Percentiles rank a stretch among this genome's conserved stretches.
Conservation (phyloP, 805 yeast genomes). For the Wickerhamomyces pijperi region DNA sequence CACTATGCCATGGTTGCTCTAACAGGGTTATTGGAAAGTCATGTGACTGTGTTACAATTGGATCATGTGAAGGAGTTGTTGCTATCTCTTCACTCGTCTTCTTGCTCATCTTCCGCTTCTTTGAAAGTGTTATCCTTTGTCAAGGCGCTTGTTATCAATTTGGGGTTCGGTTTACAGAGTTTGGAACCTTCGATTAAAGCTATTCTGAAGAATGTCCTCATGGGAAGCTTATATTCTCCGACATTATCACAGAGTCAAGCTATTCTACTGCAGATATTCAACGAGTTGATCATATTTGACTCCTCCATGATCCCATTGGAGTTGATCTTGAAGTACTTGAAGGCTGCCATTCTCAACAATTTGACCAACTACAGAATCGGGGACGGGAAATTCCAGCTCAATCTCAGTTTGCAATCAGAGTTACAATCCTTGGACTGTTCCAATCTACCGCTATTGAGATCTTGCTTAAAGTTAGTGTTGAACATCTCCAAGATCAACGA, state of each 20-base stretch:
- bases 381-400: constrained; percentile 11
- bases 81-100: no score
- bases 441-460: constrained; percentile 15
- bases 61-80: constrained; percentile 33
- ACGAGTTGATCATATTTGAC: neutral
- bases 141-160: constrained; percentile 21
- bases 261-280: constrained; percentile 33
- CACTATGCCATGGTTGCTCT: constrained; percentile 58
- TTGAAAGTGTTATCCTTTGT: constrained; percentile 29
- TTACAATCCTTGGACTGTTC: neutral
- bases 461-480: constrained; percentile 44
- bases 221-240: neutral
- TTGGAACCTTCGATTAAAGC: neutral
- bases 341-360: neutral
- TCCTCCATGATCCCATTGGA: neutral
- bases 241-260: constrained; percentile 3
- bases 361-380: constrained; percentile 30
- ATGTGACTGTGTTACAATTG: constrained; percentile 31
- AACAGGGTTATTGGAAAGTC: constrained; percentile 42
- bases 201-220: neutral
- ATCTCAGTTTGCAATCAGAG: neutral
- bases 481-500: constrained; percentile 48
- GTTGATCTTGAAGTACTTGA: neutral
- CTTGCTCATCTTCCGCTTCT: constrained; percentile 2
- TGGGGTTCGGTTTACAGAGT: neutral